phyloP scores from a whole-genome alignment of 495 filamentous ascomycete genomes.

The Recurvomyces mirabilis region DNA sequence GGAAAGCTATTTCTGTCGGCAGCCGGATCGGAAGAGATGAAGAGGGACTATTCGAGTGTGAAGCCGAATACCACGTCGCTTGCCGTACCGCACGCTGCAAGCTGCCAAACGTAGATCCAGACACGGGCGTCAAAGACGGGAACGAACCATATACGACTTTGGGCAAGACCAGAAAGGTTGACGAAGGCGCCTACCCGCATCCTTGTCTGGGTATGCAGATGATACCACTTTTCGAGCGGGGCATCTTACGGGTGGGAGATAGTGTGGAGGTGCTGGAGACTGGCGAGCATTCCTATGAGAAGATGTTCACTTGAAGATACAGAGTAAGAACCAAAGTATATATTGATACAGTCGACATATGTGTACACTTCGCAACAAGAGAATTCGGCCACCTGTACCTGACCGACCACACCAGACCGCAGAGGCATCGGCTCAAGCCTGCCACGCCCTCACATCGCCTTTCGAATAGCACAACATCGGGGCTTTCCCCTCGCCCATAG shows the following conservation, averaged over 20 bases:
- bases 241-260: constrained; percentile 49
- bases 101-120: constrained; percentile 72
- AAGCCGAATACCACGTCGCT: constrained; percentile 43
- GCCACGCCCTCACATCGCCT: too few relatives aligned
- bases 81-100: constrained; percentile 67
- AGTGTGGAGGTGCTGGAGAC: constrained; percentile 46
- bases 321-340: too few relatives aligned
- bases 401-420: background rate
- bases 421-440: too few relatives aligned
- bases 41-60: constrained; percentile 11
- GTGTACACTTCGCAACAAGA: background rate
- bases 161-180: constrained; percentile 57
- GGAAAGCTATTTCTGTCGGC: constrained; percentile 60
- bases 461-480: too few relatives aligned
- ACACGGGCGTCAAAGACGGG: constrained; percentile 56
- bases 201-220: constrained; percentile 81
- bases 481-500: background rate
- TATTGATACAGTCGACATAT: background rate
- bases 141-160: constrained; percentile 65
- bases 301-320: constrained; percentile 18
- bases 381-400: too few relatives aligned
- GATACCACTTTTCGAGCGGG: constrained; percentile 45
- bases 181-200: constrained; percentile 54
- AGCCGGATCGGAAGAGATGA: constrained; percentile 6
- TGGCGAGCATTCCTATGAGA: constrained; percentile 49